Base-by-base conservation (phyloP, 2,329 filamentous ascomycete genomes). In the Aspergillus sp. region DNA sequence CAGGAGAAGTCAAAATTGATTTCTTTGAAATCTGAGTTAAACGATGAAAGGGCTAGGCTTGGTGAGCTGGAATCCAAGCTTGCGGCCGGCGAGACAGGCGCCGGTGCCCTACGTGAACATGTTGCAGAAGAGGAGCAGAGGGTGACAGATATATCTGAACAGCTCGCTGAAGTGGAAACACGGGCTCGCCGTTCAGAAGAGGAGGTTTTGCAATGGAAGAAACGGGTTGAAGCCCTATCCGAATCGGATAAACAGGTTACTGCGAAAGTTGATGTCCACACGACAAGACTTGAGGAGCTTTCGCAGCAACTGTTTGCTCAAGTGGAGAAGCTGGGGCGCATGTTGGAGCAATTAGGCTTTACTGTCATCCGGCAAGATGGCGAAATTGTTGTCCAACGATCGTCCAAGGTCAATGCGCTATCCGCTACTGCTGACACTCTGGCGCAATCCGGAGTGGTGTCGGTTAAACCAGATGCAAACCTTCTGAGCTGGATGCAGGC, bases 281-380 rank as follows among this genome's bases (percentile, higher is more conserved):
- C 89, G 41, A 79, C 82, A 52, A 88, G 87, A 61, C 88, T 91
- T 5, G 91, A 90, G 70, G 91, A 97, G 62, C 79, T 98, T 12
- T 96, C 92, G 1, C 89, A 92, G 67, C 86, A 88, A 56, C 80
- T 97, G 4, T 96, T 91, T 71, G 83, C 86, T 1, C 90, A 96
- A 61, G 93, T 95, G 61, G 90, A 96, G 65, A 88, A 91, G 23
- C 80, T 97, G n/a, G 84, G 85, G 58, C 86, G 89, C 52, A 85
- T 99, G 48, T 81, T 99, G 0, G 93, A 98, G 70, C 86, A 91
- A 31, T 82, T 98, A 4, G 93, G 93, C 12, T 96, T 95, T 70
- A 86, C 89, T 0, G 84, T 98, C 15, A 86, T 86, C 2, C 86
- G 91, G 35, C 86, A 91, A 61, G 86, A 89, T 41, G 85, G 86